Percentiles rank a stretch among this genome's conserved stretches.
phyloP scores from a whole-genome alignment of 345 rosid species.

The Triadica sebifera region DNA sequence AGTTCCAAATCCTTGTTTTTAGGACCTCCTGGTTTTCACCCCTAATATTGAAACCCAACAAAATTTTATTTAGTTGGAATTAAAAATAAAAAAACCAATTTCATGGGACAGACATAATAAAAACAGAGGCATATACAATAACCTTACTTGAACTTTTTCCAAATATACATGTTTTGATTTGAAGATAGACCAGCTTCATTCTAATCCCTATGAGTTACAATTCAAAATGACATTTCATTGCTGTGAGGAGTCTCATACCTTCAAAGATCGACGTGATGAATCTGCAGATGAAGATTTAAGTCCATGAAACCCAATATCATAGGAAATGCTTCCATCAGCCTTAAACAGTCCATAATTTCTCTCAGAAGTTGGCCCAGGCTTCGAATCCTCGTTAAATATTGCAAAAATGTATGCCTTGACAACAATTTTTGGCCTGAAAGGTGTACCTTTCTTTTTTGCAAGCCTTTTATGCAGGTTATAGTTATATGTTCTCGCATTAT shows the following conservation, averaged over 20 bases:
- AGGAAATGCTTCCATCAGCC: constrained; percentile 85
- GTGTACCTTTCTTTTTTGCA: constrained; percentile 94
- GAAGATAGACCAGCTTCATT: too few species aligned
- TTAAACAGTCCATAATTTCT: constrained; percentile 90
- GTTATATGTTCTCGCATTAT: constrained; percentile 84
- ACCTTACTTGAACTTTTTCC: neutral
- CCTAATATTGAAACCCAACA: neutral
- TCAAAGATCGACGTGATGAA: constrained; percentile 40
- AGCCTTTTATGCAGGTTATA: constrained; percentile 91
- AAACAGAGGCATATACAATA: neutral
- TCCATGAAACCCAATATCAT: constrained; percentile 76
- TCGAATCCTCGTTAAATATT: constrained; percentile 72
- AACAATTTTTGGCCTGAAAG: constrained; percentile 66
- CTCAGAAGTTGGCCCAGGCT: too few species aligned
- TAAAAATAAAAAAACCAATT: neutral
- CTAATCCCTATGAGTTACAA: neutral
- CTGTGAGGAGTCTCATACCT: constrained; percentile 54
- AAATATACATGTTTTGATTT: neutral
- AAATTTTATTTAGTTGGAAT: neutral
- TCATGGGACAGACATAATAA: neutral
- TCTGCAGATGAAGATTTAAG: constrained; percentile 67
- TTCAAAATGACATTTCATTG: constrained; percentile 11
- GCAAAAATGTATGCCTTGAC: constrained; percentile 92
- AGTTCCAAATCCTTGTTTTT: too few species aligned
- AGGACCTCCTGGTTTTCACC: neutral